Percentiles rank a stretch among this genome's conserved stretches.
Evolutionary conservation across 805 yeast genomes (phyloP).

Genomic region (Barnettozyma vustinii): DNA sequence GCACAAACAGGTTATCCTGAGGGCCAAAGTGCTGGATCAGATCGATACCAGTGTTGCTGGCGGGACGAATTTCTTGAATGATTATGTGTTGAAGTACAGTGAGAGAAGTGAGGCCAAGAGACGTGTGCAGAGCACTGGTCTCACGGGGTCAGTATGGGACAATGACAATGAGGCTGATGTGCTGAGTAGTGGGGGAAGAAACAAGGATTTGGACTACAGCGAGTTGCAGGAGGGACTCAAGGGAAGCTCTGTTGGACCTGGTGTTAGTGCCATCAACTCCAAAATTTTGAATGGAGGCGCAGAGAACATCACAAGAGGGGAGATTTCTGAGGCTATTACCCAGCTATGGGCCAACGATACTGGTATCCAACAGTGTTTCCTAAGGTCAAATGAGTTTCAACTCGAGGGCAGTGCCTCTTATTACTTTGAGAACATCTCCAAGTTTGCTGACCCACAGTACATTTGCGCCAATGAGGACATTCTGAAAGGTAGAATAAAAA

Average conservation of each 20-base stretch:
- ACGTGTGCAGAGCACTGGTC: conserved; percentile 50
- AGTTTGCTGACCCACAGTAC: conserved; percentile 61
- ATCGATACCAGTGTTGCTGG: conserved; percentile 66
- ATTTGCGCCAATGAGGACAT: conserved; percentile 78
- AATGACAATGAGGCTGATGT: conserved; percentile 12
- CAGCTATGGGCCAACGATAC: conserved; percentile 64
- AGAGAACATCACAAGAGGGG: conserved; percentile 31
- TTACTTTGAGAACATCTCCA: conserved; percentile 68
- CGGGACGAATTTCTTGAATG: conserved; percentile 55
- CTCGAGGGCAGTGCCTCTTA: conserved; percentile 78
- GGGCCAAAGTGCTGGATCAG: conserved; percentile 53
- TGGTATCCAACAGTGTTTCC: conserved; percentile 58
- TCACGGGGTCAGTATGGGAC: conserved; percentile 30
- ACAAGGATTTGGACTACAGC: conserved; percentile 8
- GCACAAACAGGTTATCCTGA: conserved; percentile 45
- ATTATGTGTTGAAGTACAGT: conserved; percentile 58
- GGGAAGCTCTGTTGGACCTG: conserved; percentile 20
- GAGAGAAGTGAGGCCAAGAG: conserved; percentile 49
- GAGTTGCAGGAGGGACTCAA: conserved; percentile 19
- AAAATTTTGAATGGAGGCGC: conserved; percentile 9
- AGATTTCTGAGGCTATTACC: conserved; percentile 66
- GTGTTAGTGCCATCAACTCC: conserved; percentile 19
- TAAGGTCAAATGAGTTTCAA: conserved; percentile 71
- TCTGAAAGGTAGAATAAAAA: conserved; percentile 84
- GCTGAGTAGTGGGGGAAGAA: conserved; percentile 1